phyloP scores from a whole-genome alignment of 2,329 filamentous ascomycete genomes.

The Penicillium sp. region DNA sequence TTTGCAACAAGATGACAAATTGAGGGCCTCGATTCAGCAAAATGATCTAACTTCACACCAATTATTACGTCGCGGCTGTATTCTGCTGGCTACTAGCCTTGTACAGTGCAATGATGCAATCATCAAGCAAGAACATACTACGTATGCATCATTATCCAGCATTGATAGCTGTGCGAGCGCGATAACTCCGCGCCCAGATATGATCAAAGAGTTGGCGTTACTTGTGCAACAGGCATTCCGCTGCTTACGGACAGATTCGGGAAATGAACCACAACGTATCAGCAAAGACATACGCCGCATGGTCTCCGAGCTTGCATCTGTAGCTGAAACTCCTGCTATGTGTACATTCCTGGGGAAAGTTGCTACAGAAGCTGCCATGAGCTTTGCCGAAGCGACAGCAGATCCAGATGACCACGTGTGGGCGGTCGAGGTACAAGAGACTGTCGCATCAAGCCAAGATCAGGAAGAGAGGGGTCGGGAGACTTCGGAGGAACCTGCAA shows the following conservation, averaged over 20 bases:
- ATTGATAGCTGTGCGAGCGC: constrained; percentile 33
- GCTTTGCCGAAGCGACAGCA: constrained; percentile 40
- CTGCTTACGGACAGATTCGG: constrained; percentile 30
- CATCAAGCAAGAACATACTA: constrained; percentile 7
- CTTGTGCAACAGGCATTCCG: constrained; percentile 38
- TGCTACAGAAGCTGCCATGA: constrained; percentile 42
- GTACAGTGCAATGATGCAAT: constrained; percentile 28
- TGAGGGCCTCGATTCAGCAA: constrained; percentile 2
- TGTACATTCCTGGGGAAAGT: constrained; percentile 36
- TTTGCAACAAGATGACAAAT: constrained; percentile 27
- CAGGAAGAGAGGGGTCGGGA: constrained; percentile 9
- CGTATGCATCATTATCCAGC: constrained; percentile 19
- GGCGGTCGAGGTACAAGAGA: constrained; percentile 42
- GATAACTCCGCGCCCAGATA: constrained; percentile 31
- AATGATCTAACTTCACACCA: constrained; percentile 21
- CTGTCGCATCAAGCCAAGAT: constrained; percentile 24
- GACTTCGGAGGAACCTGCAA: constrained; percentile 15
- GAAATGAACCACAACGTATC: constrained; percentile 24
- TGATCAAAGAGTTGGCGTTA: constrained; percentile 36
- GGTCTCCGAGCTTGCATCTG: constrained; percentile 26
- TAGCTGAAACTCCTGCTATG: constrained; percentile 23
- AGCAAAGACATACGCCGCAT: constrained; percentile 29
- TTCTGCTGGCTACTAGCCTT: constrained; percentile 33
- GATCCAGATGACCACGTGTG: constrained; percentile 42
- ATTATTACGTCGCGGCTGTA: constrained; percentile 34